phyloP scores from a whole-genome alignment of 2,329 filamentous ascomycete genomes.

The Xylariaceae sp. region DNA sequence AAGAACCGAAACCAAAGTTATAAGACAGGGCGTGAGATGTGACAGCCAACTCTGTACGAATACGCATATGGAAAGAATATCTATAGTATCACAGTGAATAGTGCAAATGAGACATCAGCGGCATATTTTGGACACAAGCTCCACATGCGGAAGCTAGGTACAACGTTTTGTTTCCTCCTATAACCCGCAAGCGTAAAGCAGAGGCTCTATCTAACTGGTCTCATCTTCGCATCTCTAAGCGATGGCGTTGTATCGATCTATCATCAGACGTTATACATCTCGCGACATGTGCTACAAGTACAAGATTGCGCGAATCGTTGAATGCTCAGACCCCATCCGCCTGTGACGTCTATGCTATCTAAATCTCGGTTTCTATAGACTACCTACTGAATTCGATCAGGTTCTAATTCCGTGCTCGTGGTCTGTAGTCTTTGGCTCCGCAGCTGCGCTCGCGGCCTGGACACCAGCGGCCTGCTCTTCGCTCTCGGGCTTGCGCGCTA shows the following conservation, averaged over 20 bases:
- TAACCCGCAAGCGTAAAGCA: too few relatives aligned
- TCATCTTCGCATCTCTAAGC: not conserved
- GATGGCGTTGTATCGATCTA: conserved; percentile 5
- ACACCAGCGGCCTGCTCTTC: not conserved
- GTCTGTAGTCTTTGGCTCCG: not conserved
- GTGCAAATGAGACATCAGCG: too few relatives aligned
- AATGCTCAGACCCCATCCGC: not conserved
- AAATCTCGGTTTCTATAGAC: not conserved
- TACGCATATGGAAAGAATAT: not conserved
- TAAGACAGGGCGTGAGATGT: conserved; percentile 5
- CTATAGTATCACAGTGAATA: too few relatives aligned
- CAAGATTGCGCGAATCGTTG: conserved; percentile 10
- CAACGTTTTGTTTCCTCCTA: too few relatives aligned
- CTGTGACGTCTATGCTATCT: not conserved
- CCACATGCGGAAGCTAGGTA: too few relatives aligned
- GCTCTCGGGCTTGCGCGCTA: conserved; percentile 72
- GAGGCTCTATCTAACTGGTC: too few relatives aligned
- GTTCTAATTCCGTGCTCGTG: not conserved
- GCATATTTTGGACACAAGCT: too few relatives aligned
- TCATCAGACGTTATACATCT: conserved; percentile 5
- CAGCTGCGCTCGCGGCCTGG: not conserved
- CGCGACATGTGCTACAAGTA: conserved; percentile 9
- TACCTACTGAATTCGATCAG: not conserved
- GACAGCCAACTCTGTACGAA: not conserved
- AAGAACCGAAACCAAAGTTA: conserved; percentile 24